Conservation (phyloP, 108 stramenopile species). For the Stephanodiscus minutulus region DNA sequence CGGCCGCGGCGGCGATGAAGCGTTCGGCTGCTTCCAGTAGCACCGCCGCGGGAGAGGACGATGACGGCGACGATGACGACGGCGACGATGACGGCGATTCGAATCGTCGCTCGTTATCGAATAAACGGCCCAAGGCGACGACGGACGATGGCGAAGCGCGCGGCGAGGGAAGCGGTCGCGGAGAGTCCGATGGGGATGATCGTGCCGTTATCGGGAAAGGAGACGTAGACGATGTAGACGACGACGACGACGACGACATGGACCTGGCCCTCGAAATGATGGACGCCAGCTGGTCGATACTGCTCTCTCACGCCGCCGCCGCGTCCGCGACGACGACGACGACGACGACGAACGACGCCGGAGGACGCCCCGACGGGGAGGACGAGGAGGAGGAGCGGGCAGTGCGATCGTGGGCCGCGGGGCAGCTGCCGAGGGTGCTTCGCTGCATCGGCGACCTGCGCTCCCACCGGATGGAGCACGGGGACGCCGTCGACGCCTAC, state of each 20-base stretch:
- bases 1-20: too few relatives aligned
- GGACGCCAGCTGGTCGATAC: conserved; percentile 69
- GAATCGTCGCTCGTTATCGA: neutral
- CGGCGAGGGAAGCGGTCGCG: too few relatives aligned
- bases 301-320: conserved; percentile 43
- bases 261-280: conserved; percentile 78
- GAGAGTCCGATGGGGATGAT: too few relatives aligned
- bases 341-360: conserved; percentile 2
- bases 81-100: conserved; percentile 1
- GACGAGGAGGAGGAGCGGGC: neutral
- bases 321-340: neutral
- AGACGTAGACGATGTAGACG: conserved; percentile 20
- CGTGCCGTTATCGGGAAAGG: neutral
- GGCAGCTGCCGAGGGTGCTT: conserved; percentile 69
- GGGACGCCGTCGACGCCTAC: conserved; percentile 80
- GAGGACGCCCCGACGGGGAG: too few relatives aligned
- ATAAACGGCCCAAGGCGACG: conserved; percentile 18
- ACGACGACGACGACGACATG: conserved; percentile 50
- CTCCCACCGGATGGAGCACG: conserved; percentile 48
- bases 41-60: too few relatives aligned
- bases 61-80: too few relatives aligned
- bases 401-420: conserved; percentile 46
- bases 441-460: conserved; percentile 73
- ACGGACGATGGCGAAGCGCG: neutral
- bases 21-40: too few relatives aligned